phyloP scores from a whole-genome alignment of 2,329 filamentous ascomycete genomes.

The Penicillium sp. region DNA sequence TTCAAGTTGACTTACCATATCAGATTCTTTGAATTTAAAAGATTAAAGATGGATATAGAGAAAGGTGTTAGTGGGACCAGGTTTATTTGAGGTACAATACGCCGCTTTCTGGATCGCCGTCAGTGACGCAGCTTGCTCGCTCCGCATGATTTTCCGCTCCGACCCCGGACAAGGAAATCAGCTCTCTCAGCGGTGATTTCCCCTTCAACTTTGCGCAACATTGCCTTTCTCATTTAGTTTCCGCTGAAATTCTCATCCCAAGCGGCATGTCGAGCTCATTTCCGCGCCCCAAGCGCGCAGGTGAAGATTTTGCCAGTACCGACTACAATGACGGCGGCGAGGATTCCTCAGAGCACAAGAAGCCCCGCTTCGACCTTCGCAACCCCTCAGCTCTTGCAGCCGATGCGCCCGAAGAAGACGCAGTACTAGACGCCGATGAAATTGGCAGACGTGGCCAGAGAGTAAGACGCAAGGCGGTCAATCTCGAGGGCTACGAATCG shows the following conservation, averaged over 20 bases:
- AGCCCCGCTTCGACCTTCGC: conserved; percentile 84
- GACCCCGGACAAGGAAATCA: conserved; percentile 24
- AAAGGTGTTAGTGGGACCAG: not conserved
- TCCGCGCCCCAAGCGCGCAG: conserved; percentile 71
- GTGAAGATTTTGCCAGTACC: conserved; percentile 68
- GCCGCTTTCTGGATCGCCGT: conserved; percentile 15
- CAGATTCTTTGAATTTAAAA: not conserved
- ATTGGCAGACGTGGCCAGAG: conserved; percentile 65
- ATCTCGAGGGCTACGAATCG: conserved; percentile 92
- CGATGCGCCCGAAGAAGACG: conserved; percentile 65
- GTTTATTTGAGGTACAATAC: conserved; percentile 3
- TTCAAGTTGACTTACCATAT: conserved; percentile 21
- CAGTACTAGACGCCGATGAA: conserved; percentile 79
- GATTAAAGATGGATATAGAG: conserved; percentile 1
- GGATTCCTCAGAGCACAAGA: conserved; percentile 52
- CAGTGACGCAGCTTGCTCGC: conserved; percentile 32
- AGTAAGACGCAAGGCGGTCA: conserved; percentile 86
- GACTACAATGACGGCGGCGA: conserved; percentile 51
- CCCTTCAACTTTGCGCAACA: conserved; percentile 6
- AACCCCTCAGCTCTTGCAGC: conserved; percentile 88
- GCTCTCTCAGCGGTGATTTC: not conserved
- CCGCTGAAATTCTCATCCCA: not conserved
- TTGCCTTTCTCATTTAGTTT: not conserved
- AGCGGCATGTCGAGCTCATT: conserved; percentile 51
- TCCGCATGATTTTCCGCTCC: conserved; percentile 36